These are phyloP conservation scores for Saccharomycopsis vini DNA, from an alignment of 805 yeast species.

Conservation along the genomic window DNA sequence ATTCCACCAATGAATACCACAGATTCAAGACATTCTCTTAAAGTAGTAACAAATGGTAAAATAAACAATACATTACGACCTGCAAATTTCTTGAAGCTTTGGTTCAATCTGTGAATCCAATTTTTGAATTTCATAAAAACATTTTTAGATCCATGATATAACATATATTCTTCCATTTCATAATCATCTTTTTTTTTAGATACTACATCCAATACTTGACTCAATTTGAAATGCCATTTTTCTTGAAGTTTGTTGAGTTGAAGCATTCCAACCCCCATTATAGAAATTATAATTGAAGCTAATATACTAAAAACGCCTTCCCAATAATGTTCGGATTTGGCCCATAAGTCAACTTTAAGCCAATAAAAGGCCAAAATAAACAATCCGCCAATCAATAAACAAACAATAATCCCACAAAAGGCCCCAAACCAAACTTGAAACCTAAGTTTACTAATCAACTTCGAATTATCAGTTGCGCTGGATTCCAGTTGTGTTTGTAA, in stretches of 20 bases:
- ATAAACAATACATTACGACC: constrained; percentile 64
- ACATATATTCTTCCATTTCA: not conserved
- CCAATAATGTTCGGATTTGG: constrained; percentile 79
- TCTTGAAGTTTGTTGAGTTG: constrained; percentile 73
- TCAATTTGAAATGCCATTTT: constrained; percentile 59
- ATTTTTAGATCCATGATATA: not conserved
- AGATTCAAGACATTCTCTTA: constrained; percentile 86
- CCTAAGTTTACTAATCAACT: constrained; percentile 30
- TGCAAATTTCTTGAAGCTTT: constrained; percentile 30
- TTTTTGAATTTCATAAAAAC: constrained; percentile 38
- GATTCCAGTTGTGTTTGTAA: constrained; percentile 23
- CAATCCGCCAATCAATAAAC: constrained; percentile 62
- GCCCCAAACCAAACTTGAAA: constrained; percentile 83
- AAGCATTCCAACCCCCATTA: constrained; percentile 78
- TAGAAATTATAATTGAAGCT: constrained; percentile 69
- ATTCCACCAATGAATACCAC: constrained; percentile 87
- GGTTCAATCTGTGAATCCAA: constrained; percentile 6
- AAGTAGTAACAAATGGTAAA: constrained; percentile 74
- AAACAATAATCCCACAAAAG: constrained; percentile 53
- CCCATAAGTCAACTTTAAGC: constrained; percentile 80
- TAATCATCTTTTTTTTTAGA: not conserved
- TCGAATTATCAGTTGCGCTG: constrained; percentile 10
- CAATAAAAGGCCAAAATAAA: constrained; percentile 64
- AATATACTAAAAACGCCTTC: constrained; percentile 75
- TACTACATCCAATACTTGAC: not conserved